Evolutionary conservation across 2,329 filamentous ascomycete species (phyloP), one percentile per base, ranked within the genome.

Genomic region (Talaromyces piceae): DNA sequence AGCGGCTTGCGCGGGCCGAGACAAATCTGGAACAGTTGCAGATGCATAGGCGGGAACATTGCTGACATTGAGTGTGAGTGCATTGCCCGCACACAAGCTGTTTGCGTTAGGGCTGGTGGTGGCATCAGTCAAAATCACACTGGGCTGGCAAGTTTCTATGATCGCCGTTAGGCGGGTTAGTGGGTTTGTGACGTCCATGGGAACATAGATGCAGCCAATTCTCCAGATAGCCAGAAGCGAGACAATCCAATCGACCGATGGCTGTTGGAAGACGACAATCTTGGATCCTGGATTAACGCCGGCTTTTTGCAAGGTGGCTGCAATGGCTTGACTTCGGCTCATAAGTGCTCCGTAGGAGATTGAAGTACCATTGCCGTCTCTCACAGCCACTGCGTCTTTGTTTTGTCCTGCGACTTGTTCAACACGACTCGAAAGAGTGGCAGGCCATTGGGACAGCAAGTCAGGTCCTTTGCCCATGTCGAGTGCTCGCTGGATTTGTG

Each of bases 251-350:
- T 11, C 26, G 26, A 28, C 26, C 26, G 26, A 28, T 28, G 26
- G 26, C 26, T 72, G 47, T 31, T 71, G 67, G 45, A 74, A 70
- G 2, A 78, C 71, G 0, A 57, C 67, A 2, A 79, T 65, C 0
- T 50, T 47, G 8, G 58, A 59, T 0, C 61, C 65, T 1, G 22
- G 4, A 1, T 49, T 47, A 4, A 60, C 50, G 1, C 56, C 60
- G 1, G 30, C 47, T 2, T 23, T 51, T 4, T 51, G 5, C 4
- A 75, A 52, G 1, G 61, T 56, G 5, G 54, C 55, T 11, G 67
- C 61, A 37, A 77, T 73, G 5, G 53, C 51, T 7, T 71, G 50
- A 9, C 69, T 61, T 2, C 66, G 66, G 5, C 54, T 13, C 9
- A 51, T 56, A 58, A 77, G 59, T 3, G 65, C 52, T 3, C 18